phyloP scores from a whole-genome alignment of 495 filamentous ascomycete species.

The Aspergillus funiculosus region DNA sequence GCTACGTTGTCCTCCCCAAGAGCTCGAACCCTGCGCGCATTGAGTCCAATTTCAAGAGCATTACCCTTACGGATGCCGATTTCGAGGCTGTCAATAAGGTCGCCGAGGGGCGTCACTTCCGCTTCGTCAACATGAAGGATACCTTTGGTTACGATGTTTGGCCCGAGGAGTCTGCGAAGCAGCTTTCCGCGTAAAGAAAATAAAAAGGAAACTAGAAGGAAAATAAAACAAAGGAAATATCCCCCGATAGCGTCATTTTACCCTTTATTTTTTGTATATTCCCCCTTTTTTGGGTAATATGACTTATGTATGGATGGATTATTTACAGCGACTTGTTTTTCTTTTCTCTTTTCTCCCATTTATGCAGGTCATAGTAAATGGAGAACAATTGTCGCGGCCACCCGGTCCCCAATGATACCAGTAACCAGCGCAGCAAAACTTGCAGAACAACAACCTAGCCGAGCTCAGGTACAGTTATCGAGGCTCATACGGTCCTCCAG shows the following conservation, averaged over 20 bases:
- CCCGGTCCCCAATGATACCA: too few relatives aligned
- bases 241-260: not conserved
- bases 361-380: slow-evolving; percentile 30
- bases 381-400: too few relatives aligned
- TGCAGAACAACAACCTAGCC: too few relatives aligned
- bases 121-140: slow-evolving; percentile 81
- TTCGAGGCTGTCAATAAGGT: slow-evolving; percentile 56
- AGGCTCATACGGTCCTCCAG: too few relatives aligned
- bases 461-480: too few relatives aligned
- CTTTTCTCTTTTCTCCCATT: slow-evolving; percentile 27
- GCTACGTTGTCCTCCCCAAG: slow-evolving; percentile 69
- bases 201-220: not conserved
- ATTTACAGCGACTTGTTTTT: not conserved
- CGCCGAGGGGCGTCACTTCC: slow-evolving; percentile 53
- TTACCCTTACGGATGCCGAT: slow-evolving; percentile 49
- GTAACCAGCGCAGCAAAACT: too few relatives aligned
- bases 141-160: slow-evolving; percentile 52
- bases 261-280: not conserved
- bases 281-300: slow-evolving; percentile 4
- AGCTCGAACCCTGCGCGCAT: slow-evolving; percentile 58
- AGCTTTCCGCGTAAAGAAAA: slow-evolving; percentile 30
- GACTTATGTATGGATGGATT: too few relatives aligned
- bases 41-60: slow-evolving; percentile 60
- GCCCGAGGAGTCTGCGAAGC: slow-evolving; percentile 42
- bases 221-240: not conserved